Conservation (phyloP, 495 filamentous ascomycete species). For the Aspergillus ostianus region DNA sequence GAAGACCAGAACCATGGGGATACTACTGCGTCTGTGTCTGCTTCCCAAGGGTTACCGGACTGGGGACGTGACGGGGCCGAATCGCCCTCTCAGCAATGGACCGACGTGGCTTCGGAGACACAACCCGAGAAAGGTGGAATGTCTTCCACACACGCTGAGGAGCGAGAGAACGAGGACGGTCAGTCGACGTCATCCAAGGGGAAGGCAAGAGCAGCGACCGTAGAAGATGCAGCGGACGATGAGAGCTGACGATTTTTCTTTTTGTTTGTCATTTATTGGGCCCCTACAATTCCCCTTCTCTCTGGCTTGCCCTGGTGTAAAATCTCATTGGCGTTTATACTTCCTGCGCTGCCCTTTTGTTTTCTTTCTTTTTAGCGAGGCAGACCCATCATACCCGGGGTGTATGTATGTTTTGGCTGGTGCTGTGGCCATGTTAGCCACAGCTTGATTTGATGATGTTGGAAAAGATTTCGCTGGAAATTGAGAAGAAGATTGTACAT, state of each 20-base stretch:
- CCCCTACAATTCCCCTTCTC: not conserved
- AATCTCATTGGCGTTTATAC: conserved; percentile 6
- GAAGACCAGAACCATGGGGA: not conserved
- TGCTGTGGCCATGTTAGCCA: not conserved
- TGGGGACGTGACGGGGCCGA: conserved; percentile 25
- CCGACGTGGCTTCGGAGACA: conserved; percentile 30
- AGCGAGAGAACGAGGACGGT: conserved; percentile 9
- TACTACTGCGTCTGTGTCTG: conserved; percentile 2
- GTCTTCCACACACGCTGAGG: conserved; percentile 7
- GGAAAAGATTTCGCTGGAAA: not conserved
- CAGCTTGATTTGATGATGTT: conserved; percentile 1
- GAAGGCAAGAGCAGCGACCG: conserved; percentile 46
- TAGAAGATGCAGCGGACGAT: conserved; percentile 49
- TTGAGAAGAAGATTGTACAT: not conserved
- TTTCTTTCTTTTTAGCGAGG: conserved; percentile 19
- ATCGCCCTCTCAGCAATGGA: conserved; percentile 39
- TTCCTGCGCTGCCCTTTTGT: not conserved
- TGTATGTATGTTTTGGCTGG: conserved; percentile 2
- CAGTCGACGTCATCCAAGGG: conserved; percentile 35
- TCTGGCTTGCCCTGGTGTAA: not conserved
- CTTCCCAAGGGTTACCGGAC: conserved; percentile 11
- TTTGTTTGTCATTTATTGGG: not conserved
- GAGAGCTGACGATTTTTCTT: conserved; percentile 22
- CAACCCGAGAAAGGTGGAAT: conserved; percentile 14
- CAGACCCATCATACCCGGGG: conserved; percentile 30